phyloP scores from a whole-genome alignment of 768 basidiomycete genomes.

The Gelatoporia subvermispora region DNA sequence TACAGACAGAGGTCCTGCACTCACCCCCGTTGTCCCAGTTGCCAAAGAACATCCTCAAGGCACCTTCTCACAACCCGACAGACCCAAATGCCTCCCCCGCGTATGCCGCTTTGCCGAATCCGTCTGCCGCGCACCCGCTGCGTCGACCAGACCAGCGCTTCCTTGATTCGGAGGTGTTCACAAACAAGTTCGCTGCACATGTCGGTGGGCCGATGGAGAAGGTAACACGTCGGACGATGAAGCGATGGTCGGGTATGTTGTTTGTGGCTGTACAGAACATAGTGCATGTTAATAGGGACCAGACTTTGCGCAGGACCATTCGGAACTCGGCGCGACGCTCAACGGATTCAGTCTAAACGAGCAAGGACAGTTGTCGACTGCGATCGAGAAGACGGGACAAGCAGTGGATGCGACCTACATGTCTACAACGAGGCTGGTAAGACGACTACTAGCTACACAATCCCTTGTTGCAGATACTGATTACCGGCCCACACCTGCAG shows the following conservation, averaged over 20 bases:
- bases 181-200: constrained; percentile 91
- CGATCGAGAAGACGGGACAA: constrained; percentile 96
- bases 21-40: constrained; percentile 87
- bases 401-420: constrained; percentile 93
- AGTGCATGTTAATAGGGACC: neutral
- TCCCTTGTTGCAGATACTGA: neutral
- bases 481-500: constrained; percentile 33
- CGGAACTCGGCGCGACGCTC: constrained; percentile 85
- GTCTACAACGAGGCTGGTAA: constrained; percentile 83
- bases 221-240: constrained; percentile 85
- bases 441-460: constrained; percentile 18
- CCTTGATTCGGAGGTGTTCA: constrained; percentile 93
- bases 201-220: constrained; percentile 93
- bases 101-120: constrained; percentile 84
- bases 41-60: constrained; percentile 94
- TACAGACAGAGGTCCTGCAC: constrained; percentile 84
- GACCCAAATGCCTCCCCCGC: constrained; percentile 67
- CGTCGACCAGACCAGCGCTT: constrained; percentile 93
- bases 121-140: constrained; percentile 84
- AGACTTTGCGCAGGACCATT: constrained; percentile 84
- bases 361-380: constrained; percentile 61
- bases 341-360: constrained; percentile 94
- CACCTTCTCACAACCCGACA: constrained; percentile 92
- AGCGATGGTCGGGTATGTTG: constrained; percentile 85
- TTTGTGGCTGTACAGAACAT: neutral